Evolutionary conservation across 2,329 filamentous ascomycete genomes (phyloP).

Genomic region (Blastomyces parvus): DNA sequence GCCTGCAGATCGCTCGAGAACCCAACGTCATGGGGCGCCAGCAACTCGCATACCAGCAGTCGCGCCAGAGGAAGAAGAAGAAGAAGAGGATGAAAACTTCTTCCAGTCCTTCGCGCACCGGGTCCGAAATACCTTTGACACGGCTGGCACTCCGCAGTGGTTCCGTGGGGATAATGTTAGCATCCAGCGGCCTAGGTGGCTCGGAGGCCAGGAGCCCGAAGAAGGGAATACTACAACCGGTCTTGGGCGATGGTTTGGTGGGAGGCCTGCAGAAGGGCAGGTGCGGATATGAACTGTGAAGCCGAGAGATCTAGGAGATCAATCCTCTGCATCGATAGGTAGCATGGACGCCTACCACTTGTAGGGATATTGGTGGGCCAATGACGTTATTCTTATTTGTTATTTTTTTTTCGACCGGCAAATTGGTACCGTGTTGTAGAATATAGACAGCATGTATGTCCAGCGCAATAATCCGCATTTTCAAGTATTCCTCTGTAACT

Average conservation of each 20-base stretch:
- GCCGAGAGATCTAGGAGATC: not conserved
- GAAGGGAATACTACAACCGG: slow-evolving; percentile 20
- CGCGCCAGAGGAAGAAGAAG: slow-evolving; percentile 40
- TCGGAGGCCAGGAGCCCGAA: slow-evolving; percentile 40
- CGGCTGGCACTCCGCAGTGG: slow-evolving; percentile 72
- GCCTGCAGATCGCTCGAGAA: slow-evolving; percentile 22
- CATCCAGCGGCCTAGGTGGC: slow-evolving; percentile 73
- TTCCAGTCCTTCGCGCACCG: slow-evolving; percentile 75
- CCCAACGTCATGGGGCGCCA: slow-evolving; percentile 11
- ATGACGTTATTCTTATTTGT: not conserved
- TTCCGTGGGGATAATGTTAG: slow-evolving; percentile 59
- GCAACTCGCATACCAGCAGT: not conserved
- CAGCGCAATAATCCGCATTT: not conserved
- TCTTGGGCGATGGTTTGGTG: slow-evolving; percentile 33
- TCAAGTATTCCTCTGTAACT: not conserved
- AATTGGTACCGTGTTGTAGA: not conserved
- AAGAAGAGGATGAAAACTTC: slow-evolving; percentile 61
- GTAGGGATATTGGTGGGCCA: not conserved
- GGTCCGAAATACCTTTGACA: slow-evolving; percentile 86
- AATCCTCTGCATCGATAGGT: not conserved
- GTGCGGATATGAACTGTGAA: slow-evolving; percentile 26
- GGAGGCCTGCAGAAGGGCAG: slow-evolving; percentile 31
- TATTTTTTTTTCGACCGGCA: not conserved
- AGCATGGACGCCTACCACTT: not conserved
- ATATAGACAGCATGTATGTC: not conserved